Evolutionary conservation across 495 filamentous ascomycete species (phyloP), one percentile per base, ranked within the genome.

Genomic region (Aspergillus egyptiacus): DNA sequence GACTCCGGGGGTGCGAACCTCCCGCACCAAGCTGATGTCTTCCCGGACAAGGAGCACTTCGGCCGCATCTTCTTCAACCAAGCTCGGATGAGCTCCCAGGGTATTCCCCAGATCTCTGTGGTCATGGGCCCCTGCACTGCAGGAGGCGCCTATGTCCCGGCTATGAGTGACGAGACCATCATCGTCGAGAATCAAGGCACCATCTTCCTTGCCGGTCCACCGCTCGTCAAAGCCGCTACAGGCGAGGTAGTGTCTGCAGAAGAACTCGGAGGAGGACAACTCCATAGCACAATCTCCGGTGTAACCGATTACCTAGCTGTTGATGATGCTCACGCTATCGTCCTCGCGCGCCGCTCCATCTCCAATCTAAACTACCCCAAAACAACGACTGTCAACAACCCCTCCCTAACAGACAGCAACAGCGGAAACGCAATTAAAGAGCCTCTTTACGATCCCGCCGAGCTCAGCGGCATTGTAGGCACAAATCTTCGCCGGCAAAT

Each of bases 1-100:
- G 93, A 98, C 60, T 96, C 90, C 0, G 93, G 93, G 37, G 93
- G 93, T 56, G 93, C 90, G 19, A 98, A 98, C 63, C 80, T 98
- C 2, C 94, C 93, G 4, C 85, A 97, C 56, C 93, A 98, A 66
- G 85, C 91, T 3, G 90, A 95, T 63, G 93, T 97, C 49, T 98
- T 98, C 71, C 93, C 93, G 1, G 93, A 98, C 61, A 76, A 81
- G 28, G 89, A 96, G 11, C 91, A 97, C 63, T 97, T 98, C 59
- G 93, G 93, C 24, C 85, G 94, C 46, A 96, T 97, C 55, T 98
- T 98, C 76, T 98, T 85, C 73, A 97, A 98, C 71, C 93, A 98
- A 67, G 94, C 93, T n/a, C 76, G 89, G 54, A 96, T 82, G 82
- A 74, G 59, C 62, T 77, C 87, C 6, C 64, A 81, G 17, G 86